These are phyloP conservation scores for Acacia crassicarpa DNA, from an alignment of 306 rosid species.

Conservation along the genomic window DNA sequence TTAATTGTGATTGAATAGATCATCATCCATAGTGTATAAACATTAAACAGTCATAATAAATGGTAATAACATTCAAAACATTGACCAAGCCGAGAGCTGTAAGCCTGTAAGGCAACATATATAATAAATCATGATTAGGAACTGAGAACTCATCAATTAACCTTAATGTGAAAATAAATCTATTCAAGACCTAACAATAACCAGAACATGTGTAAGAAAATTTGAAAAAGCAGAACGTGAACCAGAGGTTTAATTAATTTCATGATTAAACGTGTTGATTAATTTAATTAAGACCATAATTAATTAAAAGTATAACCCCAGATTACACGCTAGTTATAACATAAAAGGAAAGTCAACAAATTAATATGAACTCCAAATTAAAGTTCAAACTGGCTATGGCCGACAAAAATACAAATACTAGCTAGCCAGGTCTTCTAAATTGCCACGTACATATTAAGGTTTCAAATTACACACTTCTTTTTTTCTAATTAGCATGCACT, in stretches of 20 bases:
- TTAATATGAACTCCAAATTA: not conserved
- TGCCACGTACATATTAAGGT: not conserved
- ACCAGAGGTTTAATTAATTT: not conserved
- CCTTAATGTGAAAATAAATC: not conserved
- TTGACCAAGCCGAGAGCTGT: not conserved
- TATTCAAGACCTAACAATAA: not conserved
- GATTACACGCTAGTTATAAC: not conserved
- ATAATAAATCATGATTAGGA: not conserved
- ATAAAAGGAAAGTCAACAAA: not conserved
- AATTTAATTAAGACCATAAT: not conserved
- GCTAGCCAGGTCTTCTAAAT: not conserved
- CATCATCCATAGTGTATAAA: not conserved
- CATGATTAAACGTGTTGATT: not conserved
- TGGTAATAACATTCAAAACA: not conserved
- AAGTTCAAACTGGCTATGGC: not conserved
- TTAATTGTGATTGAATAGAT: no score
- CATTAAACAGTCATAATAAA: not conserved
- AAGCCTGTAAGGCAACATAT: no score
- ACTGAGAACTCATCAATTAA: not conserved
- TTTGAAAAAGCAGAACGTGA: not conserved
- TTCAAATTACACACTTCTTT: not conserved
- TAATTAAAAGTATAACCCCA: not conserved
- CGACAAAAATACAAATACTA: not conserved
- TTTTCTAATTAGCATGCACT: not conserved
- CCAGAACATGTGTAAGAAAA: not conserved